Evolutionary conservation across 441 rosid genomes (phyloP), one percentile per base, ranked within the genome.

Genomic region (Euphorbia corollata): DNA sequence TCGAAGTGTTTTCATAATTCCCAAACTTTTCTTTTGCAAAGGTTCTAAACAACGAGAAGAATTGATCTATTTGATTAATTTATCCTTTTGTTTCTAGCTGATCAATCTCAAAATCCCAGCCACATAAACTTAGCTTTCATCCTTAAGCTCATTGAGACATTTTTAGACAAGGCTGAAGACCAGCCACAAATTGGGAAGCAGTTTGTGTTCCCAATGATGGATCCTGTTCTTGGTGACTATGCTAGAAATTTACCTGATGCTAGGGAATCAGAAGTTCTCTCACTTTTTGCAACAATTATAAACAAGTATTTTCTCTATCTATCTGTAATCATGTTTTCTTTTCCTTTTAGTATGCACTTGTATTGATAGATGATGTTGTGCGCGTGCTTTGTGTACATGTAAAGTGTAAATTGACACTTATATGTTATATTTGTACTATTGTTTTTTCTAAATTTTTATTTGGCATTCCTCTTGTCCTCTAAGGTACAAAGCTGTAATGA

Each of bases 121-220:
- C n/a, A n/a, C n/a, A n/a, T n/a, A n/a, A n/a, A n/a, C n/a, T n/a
- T n/a, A n/a, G n/a, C n/a, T n/a, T n/a, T n/a, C n/a, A n/a, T n/a
- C n/a, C 90, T 92, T 55, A 96, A 96, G 84, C 96, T 96, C 69
- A 92, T 96, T 24, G 98, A 96, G 79, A 96, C 99, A 75, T 96
- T 96, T 72, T 79, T 96, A 83, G 98, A 96, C 85, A 96, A 96
- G 83, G 99, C 99, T 55, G 99, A 96, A 77, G 94, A 96, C 72
- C 99, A 96, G 72, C 87, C 98, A 39, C 94, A 92, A 67, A 87
- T 89, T 67, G 99, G 99, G 66, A 96, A 91, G 80, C 98, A 96
- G 73, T 96, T 96, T 82, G 99, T 92, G 71, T 96, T 94, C 27
- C 99, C 99, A 22, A 92, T 96, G 99, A 92, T 92, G 99, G 97